A percentile compares a stretch with the other conserved stretches of the same genome.
Evolutionary conservation across 495 filamentous ascomycete genomes (phyloP).

Genomic region (Neurospora africana): DNA sequence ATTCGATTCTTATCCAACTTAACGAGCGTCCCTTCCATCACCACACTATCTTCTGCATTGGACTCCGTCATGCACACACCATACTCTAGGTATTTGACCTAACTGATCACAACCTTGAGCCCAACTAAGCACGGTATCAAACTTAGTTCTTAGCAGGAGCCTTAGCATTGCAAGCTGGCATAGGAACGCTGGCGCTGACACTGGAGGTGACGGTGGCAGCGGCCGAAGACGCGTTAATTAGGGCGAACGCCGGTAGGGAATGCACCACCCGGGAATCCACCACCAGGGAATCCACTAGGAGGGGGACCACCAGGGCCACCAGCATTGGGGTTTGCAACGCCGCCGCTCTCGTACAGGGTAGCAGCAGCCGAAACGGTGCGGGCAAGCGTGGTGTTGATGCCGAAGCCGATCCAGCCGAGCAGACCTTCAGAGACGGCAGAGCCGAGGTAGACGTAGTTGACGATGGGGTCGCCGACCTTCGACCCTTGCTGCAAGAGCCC

Average conservation of each 20-base stretch:
- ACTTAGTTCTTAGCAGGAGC: neutral
- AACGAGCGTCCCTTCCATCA: neutral
- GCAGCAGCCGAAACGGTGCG: conserved; percentile 7
- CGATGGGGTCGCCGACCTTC: conserved; percentile 40
- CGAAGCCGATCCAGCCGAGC: conserved; percentile 46
- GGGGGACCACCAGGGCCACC: neutral
- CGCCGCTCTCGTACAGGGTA: conserved; percentile 6
- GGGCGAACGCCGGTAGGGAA: neutral
- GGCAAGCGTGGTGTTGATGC: conserved; percentile 30
- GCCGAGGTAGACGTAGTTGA: conserved; percentile 47
- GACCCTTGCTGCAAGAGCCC: conserved; percentile 31
- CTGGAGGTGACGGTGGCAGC: neutral
- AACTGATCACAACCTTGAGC: neutral
- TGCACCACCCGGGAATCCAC: neutral
- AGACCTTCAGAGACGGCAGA: conserved; percentile 42
- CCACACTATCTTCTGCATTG: neutral
- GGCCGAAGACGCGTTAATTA: neutral
- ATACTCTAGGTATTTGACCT: neutral
- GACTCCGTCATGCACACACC: neutral
- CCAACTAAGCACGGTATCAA: neutral
- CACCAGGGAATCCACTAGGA: neutral
- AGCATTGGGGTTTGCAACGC: conserved; percentile 15
- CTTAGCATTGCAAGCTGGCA: neutral
- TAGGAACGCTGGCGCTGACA: neutral
- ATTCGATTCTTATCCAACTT: neutral